Conservation (phyloP, 192 early-diverging fungal genomes). For the Podila minutissima region DNA sequence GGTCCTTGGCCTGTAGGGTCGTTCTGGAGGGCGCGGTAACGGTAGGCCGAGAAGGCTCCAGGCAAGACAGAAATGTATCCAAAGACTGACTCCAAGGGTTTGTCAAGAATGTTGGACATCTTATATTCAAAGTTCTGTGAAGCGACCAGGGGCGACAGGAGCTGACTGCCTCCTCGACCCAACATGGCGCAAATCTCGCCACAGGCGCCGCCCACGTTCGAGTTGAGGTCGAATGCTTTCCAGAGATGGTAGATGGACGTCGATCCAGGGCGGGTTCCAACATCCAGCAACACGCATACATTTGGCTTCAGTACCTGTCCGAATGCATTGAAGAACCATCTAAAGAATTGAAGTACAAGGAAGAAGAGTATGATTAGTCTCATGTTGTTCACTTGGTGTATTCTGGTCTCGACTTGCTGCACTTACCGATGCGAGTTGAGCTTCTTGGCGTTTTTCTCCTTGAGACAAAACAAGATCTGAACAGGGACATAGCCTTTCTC, state of each 20-base stretch:
- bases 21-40: constrained; percentile 77
- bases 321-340: constrained; percentile 79
- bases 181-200: constrained; percentile 73
- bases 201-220: constrained; percentile 71
- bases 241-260: constrained; percentile 73
- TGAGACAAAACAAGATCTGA: constrained; percentile 88
- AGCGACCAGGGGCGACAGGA: constrained; percentile 68
- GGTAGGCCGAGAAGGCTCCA: constrained; percentile 88
- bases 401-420: constrained; percentile 53
- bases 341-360: neutral
- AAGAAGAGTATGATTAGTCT: neutral
- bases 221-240: constrained; percentile 71
- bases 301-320: constrained; percentile 66
- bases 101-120: constrained; percentile 75
- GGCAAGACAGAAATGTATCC: constrained; percentile 91
- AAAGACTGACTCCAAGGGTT: constrained; percentile 82
- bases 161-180: constrained; percentile 52
- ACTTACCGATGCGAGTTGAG: constrained; percentile 80
- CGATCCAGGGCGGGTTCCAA: constrained; percentile 69
- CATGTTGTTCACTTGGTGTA: constrained; percentile 30
- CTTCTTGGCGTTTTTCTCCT: constrained; percentile 95
- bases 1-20: constrained; percentile 69
- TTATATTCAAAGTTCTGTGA: constrained; percentile 80
- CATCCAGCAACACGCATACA: constrained; percentile 71
- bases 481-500: constrained; percentile 75